A percentile compares a stretch with the other conserved stretches of the same genome.
Evolutionary conservation across 179 eudicot genomes (phyloP).

Genomic region (Silene coronaria): DNA sequence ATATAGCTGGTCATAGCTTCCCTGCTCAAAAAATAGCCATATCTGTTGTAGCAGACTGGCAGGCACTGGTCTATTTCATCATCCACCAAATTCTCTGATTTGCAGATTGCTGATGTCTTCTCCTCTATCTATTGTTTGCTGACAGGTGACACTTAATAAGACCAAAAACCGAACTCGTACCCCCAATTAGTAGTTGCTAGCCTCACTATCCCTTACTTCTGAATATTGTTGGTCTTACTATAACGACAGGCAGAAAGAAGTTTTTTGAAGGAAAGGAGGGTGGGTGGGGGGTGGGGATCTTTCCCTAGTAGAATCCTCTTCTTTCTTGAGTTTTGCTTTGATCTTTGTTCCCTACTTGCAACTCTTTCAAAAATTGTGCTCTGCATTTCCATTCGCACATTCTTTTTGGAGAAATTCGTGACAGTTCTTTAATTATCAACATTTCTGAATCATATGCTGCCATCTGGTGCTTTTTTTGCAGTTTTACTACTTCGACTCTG

Average conservation of each 20-base stretch:
- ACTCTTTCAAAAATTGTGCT: neutral
- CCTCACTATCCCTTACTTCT: neutral
- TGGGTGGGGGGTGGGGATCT: too few relatives aligned
- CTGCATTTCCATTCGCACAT: neutral
- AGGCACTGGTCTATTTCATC: neutral
- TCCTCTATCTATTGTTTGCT: neutral
- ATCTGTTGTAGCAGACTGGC: neutral
- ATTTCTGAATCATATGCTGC: neutral
- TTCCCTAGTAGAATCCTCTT: too few relatives aligned
- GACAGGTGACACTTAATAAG: neutral
- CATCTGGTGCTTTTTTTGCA: conserved; percentile 26
- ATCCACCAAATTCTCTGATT: neutral
- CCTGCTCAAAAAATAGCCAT: neutral
- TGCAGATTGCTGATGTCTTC: neutral
- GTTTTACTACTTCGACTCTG: conserved; percentile 92
- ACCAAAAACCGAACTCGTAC: neutral
- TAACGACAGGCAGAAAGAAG: too few relatives aligned
- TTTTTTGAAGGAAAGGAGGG: too few relatives aligned
- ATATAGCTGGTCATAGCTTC: neutral
- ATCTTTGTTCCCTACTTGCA: neutral
- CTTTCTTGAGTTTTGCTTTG: neutral
- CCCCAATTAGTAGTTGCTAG: neutral
- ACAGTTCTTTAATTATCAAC: neutral
- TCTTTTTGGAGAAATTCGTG: neutral
- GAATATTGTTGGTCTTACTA: neutral